phyloP scores from a whole-genome alignment of 805 yeast species.

The Yamadazyma tumulicola region DNA sequence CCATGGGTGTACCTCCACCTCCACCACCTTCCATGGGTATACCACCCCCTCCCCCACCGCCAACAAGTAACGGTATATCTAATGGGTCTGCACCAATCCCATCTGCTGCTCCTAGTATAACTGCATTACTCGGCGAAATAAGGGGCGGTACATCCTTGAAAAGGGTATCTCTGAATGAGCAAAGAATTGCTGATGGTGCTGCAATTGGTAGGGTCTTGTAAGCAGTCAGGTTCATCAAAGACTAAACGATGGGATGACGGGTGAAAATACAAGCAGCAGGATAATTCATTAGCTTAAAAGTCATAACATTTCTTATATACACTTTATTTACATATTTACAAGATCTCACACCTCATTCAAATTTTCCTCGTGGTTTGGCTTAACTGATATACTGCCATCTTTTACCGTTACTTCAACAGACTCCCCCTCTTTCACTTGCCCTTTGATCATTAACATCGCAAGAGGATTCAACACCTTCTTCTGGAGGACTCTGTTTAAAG shows the following conservation, averaged over 20 bases:
- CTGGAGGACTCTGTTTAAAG: constrained; percentile 86
- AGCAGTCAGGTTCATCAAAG: constrained; percentile 4
- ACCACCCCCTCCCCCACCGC: constrained; percentile 19
- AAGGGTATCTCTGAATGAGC: constrained; percentile 48
- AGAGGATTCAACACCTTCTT: constrained; percentile 82
- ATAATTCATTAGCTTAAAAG: no score
- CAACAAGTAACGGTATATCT: constrained; percentile 25
- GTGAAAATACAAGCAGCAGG: no score
- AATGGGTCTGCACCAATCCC: constrained; percentile 25
- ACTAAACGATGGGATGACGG: no score
- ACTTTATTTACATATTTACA: constrained; percentile 3
- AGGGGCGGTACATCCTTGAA: constrained; percentile 48
- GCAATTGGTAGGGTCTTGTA: constrained; percentile 48
- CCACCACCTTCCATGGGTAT: no score
- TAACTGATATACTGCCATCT: constrained; percentile 22
- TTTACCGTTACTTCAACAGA: constrained; percentile 25
- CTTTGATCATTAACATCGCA: constrained; percentile 75
- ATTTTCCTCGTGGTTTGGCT: constrained; percentile 29
- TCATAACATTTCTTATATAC: no score
- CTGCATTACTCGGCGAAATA: constrained; percentile 57
- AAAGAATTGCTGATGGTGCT: constrained; percentile 44
- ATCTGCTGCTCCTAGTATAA: constrained; percentile 32
- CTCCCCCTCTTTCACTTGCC: constrained; percentile 55
- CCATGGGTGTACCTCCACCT: constrained; percentile 15
- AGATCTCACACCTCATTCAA: constrained; percentile 3